Conservation (phyloP, 805 yeast species). For the Wickerhamiella kurtzmanii region DNA sequence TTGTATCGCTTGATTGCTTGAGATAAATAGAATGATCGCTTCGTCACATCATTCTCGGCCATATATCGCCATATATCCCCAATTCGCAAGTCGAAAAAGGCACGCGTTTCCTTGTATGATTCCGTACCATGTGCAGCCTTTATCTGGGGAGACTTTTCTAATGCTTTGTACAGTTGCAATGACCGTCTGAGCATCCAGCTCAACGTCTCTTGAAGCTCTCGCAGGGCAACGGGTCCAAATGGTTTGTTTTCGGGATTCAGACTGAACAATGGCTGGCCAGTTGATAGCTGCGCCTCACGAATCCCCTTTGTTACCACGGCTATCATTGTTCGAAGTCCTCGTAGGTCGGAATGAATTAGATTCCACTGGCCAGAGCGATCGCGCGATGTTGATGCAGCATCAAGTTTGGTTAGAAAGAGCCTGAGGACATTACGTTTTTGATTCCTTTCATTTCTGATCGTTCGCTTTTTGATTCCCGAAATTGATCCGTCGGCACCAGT, state of each 20-base stretch:
- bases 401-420: not conserved
- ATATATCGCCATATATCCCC: constrained; percentile 4
- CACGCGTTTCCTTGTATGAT: not conserved
- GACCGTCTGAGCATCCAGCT: not conserved
- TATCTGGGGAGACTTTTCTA: not conserved
- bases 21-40: not conserved
- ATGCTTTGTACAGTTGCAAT: not conserved
- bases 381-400: not conserved
- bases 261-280: not conserved
- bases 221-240: not conserved
- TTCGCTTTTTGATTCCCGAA: no score
- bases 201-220: not conserved
- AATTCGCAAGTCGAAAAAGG: not conserved
- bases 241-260: not conserved
- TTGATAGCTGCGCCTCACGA: not conserved
- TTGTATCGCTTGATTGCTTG: not conserved
- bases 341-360: not conserved
- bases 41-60: not conserved
- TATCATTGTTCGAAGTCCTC: not conserved
- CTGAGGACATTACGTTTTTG: not conserved
- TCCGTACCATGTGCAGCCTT: not conserved
- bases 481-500: no score
- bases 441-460: not conserved
- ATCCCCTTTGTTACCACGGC: not conserved
- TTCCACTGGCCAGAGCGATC: not conserved